Base-by-base conservation (phyloP, 2,329 filamentous ascomycete genomes). In the Kalmusia sp. region DNA sequence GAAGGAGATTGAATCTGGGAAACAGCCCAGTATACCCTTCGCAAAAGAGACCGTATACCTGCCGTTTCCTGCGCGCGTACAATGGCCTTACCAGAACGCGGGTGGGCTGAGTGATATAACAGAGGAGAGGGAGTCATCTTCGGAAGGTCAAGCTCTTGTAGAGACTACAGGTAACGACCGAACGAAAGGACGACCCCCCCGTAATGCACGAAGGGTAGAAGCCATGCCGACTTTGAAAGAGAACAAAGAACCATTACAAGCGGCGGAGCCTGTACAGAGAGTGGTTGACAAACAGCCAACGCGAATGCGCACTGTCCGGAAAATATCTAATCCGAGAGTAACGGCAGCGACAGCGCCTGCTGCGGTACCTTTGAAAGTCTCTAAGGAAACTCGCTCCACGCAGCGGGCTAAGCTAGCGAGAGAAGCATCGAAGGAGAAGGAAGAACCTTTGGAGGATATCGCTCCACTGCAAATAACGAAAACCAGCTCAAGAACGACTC, bases 11-110 rank as follows among this genome's bases (percentile, higher is more conserved):
- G 74, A 78, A 50, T 71, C 73, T 24, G 79, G 79, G 21, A 76
- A 77, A 28, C 75, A 78, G 51, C 80, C 80, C 1, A 76, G 75
- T 21, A 78, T 82, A 54, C 80, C 80, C 2, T 80, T 82, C 50
- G 75, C 78, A 2, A 71, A 74, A 30, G 79, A 79, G 34, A 73
- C 72, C 4, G 79, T 82, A 3, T 82, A 82, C 56, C 69, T 77
- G 5, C 79, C 76, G n/a, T 77, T 76, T 54, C 75, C 76, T 8
- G 72, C 70, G 48, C 70, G 72, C 8, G 68, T 67, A 9, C 71
- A 72, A 49, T 76, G 73, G 70, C 69, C 71, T 31, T 67, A 69
- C 37, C 64, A 68, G 37, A 53, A 58, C 44, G 63, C 61, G 19
- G 66, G 67, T 49, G 67, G 68, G 22, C 46, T 76, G 58, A 69